Evolutionary conservation across 2,329 filamentous ascomycete genomes (phyloP).

Genomic region (Cytospora piceae): DNA sequence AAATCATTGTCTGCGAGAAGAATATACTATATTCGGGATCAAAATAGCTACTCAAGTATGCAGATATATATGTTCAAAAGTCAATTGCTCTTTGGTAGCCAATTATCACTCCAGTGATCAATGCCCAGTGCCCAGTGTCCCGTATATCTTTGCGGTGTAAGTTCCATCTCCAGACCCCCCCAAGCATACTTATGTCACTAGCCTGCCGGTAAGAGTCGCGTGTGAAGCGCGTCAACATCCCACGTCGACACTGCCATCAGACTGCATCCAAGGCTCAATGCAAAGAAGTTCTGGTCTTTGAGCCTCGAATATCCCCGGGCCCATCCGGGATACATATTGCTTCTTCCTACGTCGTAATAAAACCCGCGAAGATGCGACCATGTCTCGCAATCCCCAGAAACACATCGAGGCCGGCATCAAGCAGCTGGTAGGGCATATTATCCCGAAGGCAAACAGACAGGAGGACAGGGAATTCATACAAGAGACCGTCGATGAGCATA

Average conservation of each 20-base stretch:
- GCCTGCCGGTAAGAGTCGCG: conserved; percentile 7
- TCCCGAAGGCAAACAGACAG: conserved; percentile 55
- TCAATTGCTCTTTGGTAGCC: background rate
- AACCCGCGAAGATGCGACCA: conserved; percentile 52
- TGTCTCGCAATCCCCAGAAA: conserved; percentile 60
- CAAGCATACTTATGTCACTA: background rate
- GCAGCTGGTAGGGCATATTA: conserved; percentile 74
- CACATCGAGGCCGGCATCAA: conserved; percentile 80
- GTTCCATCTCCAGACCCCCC: conserved; percentile 5
- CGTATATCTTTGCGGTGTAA: background rate
- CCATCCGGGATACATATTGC: background rate
- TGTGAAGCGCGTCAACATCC: conserved; percentile 25
- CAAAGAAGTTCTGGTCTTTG: background rate
- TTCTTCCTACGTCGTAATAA: background rate
- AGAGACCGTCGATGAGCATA: conserved; percentile 67
- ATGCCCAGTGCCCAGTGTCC: too few species aligned
- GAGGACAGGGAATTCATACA: conserved; percentile 71
- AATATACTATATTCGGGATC: too few species aligned
- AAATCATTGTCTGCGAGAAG: background rate
- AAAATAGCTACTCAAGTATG: too few species aligned
- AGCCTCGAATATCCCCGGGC: background rate
- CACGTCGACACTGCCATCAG: conserved; percentile 7
- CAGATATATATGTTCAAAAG: too few species aligned
- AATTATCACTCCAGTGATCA: background rate
- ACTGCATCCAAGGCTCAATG: background rate